Percentiles rank a stretch among this genome's conserved stretches.
Evolutionary conservation across 495 filamentous ascomycete genomes (phyloP).

Genomic region (Cercophora samala): DNA sequence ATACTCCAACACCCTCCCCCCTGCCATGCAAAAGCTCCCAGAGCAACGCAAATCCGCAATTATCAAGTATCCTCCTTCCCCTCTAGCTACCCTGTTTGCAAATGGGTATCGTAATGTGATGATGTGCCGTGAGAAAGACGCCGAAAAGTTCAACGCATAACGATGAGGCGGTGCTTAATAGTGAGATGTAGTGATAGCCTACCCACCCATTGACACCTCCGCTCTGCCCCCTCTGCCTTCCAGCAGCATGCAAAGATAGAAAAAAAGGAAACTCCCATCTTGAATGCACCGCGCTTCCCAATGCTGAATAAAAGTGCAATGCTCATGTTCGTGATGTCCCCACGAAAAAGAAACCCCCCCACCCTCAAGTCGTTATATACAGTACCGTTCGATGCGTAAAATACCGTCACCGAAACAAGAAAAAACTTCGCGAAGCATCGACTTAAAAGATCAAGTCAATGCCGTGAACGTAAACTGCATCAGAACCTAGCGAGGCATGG

Average conservation of each 20-base stretch:
- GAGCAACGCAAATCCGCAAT: background rate
- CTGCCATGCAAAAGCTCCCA: background rate
- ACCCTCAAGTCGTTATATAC: background rate
- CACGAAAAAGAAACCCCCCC: background rate
- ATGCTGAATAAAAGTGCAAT: background rate
- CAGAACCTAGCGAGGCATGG: background rate
- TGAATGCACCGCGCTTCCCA: background rate
- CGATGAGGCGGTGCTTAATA: no score
- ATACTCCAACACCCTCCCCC: background rate
- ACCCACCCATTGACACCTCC: no score
- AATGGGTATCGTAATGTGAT: no score
- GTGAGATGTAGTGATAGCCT: no score
- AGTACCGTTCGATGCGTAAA: background rate
- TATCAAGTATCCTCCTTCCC: no score
- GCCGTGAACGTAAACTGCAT: no score
- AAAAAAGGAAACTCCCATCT: no score
- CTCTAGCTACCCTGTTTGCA: no score
- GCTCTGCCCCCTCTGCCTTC: no score
- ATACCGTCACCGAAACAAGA: background rate
- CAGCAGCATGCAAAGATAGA: no score
- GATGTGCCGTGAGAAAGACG: no score
- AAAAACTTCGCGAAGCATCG: background rate
- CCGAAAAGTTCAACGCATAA: no score
- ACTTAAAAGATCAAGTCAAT: background rate
- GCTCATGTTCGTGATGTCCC: background rate